Evolutionary conservation across 768 basidiomycete species (phyloP).

Genomic region (Tricholoma sp.): DNA sequence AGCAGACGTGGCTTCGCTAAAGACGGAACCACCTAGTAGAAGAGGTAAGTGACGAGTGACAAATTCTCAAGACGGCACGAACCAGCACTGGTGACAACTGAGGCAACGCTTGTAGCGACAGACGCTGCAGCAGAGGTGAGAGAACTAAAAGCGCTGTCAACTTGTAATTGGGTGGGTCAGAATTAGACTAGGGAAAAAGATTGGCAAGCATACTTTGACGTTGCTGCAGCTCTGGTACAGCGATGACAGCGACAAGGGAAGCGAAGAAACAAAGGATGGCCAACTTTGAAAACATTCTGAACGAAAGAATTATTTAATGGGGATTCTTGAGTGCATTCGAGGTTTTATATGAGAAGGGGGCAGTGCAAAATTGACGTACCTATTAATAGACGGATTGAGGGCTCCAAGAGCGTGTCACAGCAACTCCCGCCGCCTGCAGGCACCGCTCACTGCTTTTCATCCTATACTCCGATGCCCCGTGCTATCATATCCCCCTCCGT

Average conservation of each 20-base stretch:
- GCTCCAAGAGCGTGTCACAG: no score
- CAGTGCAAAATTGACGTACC: no score
- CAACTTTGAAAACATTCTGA: constrained; percentile 36
- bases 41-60: background rate
- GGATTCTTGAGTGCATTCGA: background rate
- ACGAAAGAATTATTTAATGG: constrained; percentile 13
- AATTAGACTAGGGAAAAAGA: constrained; percentile 5
- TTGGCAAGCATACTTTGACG: constrained; percentile 35
- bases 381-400: no score
- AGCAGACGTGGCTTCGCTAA: constrained; percentile 25
- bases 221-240: constrained; percentile 32
- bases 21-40: constrained; percentile 30
- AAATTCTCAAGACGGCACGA: constrained; percentile 3
- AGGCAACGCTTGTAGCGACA: constrained; percentile 24
- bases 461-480: constrained; percentile 54
- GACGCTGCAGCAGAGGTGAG: constrained; percentile 30
- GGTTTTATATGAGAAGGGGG: background rate
- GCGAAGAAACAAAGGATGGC: constrained; percentile 30
- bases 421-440: background rate
- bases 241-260: constrained; percentile 27
- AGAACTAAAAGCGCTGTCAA: constrained; percentile 34
- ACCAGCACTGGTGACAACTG: constrained; percentile 22
- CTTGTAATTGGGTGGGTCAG: constrained; percentile 14
- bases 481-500: constrained; percentile 97
- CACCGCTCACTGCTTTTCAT: background rate